A percentile compares a stretch with the other conserved stretches of the same genome.
phyloP scores from a whole-genome alignment of 179 eudicot species.

The Amaranthus tricolor region DNA sequence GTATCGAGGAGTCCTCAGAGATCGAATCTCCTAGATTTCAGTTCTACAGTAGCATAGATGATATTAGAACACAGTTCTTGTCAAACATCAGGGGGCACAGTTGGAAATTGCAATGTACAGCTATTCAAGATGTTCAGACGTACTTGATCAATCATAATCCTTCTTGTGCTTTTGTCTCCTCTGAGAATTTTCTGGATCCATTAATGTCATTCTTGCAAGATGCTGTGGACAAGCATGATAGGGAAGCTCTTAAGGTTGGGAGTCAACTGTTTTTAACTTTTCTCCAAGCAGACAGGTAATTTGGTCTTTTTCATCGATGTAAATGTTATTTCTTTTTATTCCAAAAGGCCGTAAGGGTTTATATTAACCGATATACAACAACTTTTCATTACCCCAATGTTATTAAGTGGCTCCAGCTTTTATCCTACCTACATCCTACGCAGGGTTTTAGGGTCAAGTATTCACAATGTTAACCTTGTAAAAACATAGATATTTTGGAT shows the following conservation, averaged over 20 bases:
- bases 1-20: constrained; percentile 17
- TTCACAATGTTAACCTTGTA: too few species aligned
- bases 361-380: not conserved
- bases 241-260: constrained; percentile 56
- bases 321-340: not conserved
- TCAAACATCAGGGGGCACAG: constrained; percentile 49
- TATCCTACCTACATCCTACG: too few species aligned
- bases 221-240: constrained; percentile 44
- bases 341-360: not conserved
- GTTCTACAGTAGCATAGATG: constrained; percentile 28
- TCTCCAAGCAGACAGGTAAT: constrained; percentile 56
- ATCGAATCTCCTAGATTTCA: constrained; percentile 22
- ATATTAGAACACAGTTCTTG: constrained; percentile 32
- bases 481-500: too few species aligned
- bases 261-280: constrained; percentile 41
- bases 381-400: too few species aligned
- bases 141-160: constrained; percentile 37
- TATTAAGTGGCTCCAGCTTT: too few species aligned
- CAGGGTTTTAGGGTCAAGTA: too few species aligned
- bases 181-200: constrained; percentile 47
- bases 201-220: constrained; percentile 53
- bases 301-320: constrained; percentile 9
- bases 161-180: constrained; percentile 36
- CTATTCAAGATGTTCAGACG: constrained; percentile 44
- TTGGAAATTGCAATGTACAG: constrained; percentile 60